Evolutionary conservation across 2,329 filamentous ascomycete genomes (phyloP).

Genomic region (Dothideomycetes sp.): DNA sequence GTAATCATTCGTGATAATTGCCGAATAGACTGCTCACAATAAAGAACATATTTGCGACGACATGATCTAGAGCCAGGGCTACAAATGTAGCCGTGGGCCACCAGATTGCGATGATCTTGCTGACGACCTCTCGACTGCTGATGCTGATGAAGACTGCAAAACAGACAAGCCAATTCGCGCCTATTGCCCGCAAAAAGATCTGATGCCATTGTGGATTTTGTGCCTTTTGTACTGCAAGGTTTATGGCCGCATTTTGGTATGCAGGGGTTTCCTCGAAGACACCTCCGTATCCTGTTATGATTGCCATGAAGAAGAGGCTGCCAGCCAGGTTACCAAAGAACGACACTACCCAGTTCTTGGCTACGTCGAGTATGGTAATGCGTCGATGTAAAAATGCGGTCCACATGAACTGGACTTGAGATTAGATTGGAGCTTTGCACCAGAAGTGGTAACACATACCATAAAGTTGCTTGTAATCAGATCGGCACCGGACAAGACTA

Average conservation of each 20-base stretch:
- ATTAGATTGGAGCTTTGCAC: background rate
- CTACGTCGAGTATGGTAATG: constrained; percentile 11
- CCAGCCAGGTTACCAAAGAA: constrained; percentile 20
- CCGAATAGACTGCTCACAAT: constrained; percentile 10
- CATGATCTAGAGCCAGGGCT: constrained; percentile 17
- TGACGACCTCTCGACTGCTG: constrained; percentile 2
- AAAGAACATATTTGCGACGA: constrained; percentile 21
- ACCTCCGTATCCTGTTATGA: constrained; percentile 19
- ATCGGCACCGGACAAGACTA: constrained; percentile 21
- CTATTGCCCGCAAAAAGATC: constrained; percentile 44
- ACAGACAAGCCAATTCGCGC: constrained; percentile 15
- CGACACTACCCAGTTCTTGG: constrained; percentile 12
- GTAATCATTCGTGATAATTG: background rate
- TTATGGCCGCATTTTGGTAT: constrained; percentile 33
- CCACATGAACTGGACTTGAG: constrained; percentile 14
- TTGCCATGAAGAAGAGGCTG: constrained; percentile 16
- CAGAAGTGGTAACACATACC: background rate
- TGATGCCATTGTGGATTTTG: constrained; percentile 37
- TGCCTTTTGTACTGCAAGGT: constrained; percentile 37
- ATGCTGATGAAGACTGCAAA: constrained; percentile 5
- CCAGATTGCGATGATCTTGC: constrained; percentile 20
- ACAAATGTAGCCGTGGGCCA: constrained; percentile 18
- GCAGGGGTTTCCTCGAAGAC: constrained; percentile 22
- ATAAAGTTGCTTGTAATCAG: constrained; percentile 20
- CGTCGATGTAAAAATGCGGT: constrained; percentile 14